phyloP scores from a whole-genome alignment of 129 eudicot genomes.

The Pseudognaphalium luteoalbum region DNA sequence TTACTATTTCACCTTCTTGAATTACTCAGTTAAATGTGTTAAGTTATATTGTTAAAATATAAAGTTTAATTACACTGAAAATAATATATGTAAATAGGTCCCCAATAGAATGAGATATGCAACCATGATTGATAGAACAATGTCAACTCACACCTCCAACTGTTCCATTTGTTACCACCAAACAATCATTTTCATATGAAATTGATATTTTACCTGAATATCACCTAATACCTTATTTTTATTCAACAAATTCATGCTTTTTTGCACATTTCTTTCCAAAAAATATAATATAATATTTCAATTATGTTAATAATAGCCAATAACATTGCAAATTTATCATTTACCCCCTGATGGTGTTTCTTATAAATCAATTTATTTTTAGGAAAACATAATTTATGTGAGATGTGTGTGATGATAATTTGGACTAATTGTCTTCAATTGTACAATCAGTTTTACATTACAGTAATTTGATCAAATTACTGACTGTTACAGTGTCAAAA shows the following conservation, averaged over 20 bases:
- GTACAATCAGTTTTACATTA: no score
- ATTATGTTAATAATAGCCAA: background rate
- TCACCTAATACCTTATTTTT: slow-evolving; percentile 35
- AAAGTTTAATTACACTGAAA: no score
- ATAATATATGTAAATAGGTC: no score
- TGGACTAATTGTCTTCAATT: no score
- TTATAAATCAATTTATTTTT: no score
- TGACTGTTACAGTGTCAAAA: no score
- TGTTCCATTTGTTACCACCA: slow-evolving; percentile 39
- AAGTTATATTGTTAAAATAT: no score
- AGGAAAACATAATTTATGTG: no score
- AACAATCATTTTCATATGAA: slow-evolving; percentile 40
- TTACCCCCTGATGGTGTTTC: background rate
- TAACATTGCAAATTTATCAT: background rate
- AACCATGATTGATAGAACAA: slow-evolving; percentile 28
- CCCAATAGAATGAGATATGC: background rate
- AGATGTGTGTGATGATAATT: no score
- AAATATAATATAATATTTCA: background rate
- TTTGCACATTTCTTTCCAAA: background rate
- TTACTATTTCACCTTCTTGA: no score
- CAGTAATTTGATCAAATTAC: no score
- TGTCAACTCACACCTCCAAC: slow-evolving; percentile 34
- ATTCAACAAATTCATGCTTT: background rate
- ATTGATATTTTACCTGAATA: slow-evolving; percentile 54
- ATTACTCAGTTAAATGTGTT: no score